Evolutionary conservation across 768 basidiomycete species (phyloP), one percentile per base, ranked within the genome.

Genomic region (Trametes meyenii): DNA sequence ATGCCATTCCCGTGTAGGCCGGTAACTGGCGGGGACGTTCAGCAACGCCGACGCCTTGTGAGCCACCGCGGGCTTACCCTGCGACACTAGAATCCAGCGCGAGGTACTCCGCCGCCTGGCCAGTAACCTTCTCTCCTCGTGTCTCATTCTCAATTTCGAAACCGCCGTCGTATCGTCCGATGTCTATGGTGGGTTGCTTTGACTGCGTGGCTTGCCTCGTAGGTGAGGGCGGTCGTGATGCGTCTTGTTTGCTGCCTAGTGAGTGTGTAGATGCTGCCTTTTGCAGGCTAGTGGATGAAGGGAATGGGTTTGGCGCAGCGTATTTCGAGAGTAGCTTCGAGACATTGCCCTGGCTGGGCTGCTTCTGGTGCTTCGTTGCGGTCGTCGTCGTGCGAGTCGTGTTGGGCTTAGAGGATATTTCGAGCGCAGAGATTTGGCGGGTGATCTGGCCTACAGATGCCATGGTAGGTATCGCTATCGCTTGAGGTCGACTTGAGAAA

Each of bases 81-180:
- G 85, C 86, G 21, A 83, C 76, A 67, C 90, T 91, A 2, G 94
- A 95, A 67, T 96, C 94, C 43, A 98, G 79, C 0, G 93, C 93
- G 3, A 97, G 78, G 7, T 90, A 81, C 66, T 86, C 82, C 0
- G 91, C 94, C 2, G 91, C 89, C 63, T 93, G 88, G 1, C 90
- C 92, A 40, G 81, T 84, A 1, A 93, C 85, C 21, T 76, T 77
- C 68, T 89, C 85, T n/a, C 89, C 89, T 62, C 88, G 79, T 65
- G 87, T 90, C 70, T 89, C 89, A 52, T 91, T 87, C 65, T 97
- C 96, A 36, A 85, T 77, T 75, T 97, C 96, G n/a, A 98, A 83
- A 2, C 96, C 95, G n/a, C 95, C 96, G 65, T 99, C 96, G 73
- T 99, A 99, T 48, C 78, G 82, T 29, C 96, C 96, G 36, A 97